A percentile compares a stretch with the other conserved stretches of the same genome.
These are phyloP conservation scores for Allantophomopsis cytisporea DNA, from an alignment of 2,329 filamentous ascomycete genomes.

Conservation along the genomic window DNA sequence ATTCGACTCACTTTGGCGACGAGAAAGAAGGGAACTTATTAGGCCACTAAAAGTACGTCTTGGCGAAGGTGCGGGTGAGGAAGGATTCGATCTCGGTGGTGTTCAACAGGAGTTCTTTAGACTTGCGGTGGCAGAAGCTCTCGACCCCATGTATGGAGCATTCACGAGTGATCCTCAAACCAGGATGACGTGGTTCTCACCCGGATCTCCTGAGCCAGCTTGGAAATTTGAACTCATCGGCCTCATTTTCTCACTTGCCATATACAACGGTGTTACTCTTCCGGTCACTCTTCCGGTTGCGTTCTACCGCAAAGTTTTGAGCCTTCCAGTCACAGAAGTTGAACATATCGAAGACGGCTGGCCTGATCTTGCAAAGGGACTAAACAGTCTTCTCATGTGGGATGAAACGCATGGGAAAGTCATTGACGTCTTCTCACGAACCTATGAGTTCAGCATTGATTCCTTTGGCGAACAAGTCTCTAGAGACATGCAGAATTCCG, in stretches of 20 bases:
- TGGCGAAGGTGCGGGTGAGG: conserved; percentile 69
- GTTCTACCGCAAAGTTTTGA: conserved; percentile 70
- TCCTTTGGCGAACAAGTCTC: conserved; percentile 43
- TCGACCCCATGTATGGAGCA: conserved; percentile 65
- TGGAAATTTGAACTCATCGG: conserved; percentile 90
- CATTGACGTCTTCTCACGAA: conserved; percentile 68
- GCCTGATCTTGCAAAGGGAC: conserved; percentile 65
- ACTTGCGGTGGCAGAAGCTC: conserved; percentile 64
- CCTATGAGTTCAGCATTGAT: conserved; percentile 69
- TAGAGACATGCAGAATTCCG: conserved; percentile 31
- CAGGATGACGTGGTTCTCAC: conserved; percentile 77
- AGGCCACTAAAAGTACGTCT: conserved; percentile 81
- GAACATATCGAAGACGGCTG: conserved; percentile 78
- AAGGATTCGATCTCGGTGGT: conserved; percentile 85
- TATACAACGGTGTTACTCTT: conserved; percentile 87
- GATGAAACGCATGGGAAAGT: conserved; percentile 61
- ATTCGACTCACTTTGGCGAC: conserved; percentile 80
- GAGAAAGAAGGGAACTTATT: conserved; percentile 68
- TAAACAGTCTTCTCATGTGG: conserved; percentile 65
- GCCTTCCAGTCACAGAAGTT: conserved; percentile 52
- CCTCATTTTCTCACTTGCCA: conserved; percentile 72
- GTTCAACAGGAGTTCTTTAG: conserved; percentile 96
- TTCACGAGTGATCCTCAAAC: conserved; percentile 70
- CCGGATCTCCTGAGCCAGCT: conserved; percentile 65
- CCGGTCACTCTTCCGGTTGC: conserved; percentile 80